phyloP scores from a whole-genome alignment of 495 filamentous ascomycete species.

The Friedmanniomyces simplex region DNA sequence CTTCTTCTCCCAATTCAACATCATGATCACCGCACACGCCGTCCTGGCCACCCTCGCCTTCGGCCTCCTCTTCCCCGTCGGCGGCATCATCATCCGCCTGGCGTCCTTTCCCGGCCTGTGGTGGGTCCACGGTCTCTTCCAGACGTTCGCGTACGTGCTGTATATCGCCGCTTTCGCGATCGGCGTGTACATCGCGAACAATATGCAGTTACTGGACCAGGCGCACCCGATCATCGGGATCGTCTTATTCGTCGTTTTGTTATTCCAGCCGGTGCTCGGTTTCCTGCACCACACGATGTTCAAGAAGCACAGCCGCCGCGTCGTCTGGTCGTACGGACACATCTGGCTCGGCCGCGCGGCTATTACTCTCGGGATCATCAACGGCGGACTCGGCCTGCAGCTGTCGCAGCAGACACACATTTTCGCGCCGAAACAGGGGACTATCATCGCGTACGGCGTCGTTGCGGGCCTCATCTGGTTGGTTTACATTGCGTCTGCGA shows the following conservation, averaged over 20 bases:
- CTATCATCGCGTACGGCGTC: constrained; percentile 17
- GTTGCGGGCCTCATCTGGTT: constrained; percentile 17
- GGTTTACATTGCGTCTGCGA: constrained; percentile 17
- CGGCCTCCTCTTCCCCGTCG: constrained; percentile 38
- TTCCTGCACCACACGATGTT: constrained; percentile 30
- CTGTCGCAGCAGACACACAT: constrained; percentile 19
- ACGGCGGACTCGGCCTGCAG: constrained; percentile 31
- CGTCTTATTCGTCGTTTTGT: constrained; percentile 27
- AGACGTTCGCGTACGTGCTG: constrained; percentile 28
- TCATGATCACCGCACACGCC: constrained; percentile 31
- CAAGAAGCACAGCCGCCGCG: constrained; percentile 29
- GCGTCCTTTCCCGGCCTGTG: constrained; percentile 31
- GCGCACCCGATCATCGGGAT: constrained; percentile 32
- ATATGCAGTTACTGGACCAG: constrained; percentile 20
- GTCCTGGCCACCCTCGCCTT: constrained; percentile 31
- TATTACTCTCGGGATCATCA: constrained; percentile 34
- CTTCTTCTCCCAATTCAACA: neutral
- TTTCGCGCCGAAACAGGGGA: constrained; percentile 1
- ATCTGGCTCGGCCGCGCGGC: constrained; percentile 30
- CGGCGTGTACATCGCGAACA: constrained; percentile 29
- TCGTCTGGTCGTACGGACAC: constrained; percentile 31
- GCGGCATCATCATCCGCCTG: constrained; percentile 36
- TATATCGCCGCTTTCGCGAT: constrained; percentile 31
- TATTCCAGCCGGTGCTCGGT: constrained; percentile 33
- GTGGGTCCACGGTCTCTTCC: constrained; percentile 31